Conservation (phyloP, 192 early-diverging fungal species). For the Tieghemiomyces parasiticus region DNA sequence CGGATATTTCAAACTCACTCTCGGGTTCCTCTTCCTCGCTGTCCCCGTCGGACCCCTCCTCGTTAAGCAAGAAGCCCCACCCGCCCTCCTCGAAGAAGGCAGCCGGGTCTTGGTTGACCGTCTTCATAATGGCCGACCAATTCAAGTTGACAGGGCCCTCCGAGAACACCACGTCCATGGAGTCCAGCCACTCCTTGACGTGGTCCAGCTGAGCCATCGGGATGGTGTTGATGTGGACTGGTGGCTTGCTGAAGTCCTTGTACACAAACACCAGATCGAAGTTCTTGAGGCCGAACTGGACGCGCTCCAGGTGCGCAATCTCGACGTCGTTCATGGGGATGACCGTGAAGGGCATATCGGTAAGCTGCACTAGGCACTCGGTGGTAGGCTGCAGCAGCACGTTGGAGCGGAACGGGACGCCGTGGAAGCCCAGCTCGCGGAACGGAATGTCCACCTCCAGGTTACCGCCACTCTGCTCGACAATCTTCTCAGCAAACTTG, state of each 20-base stretch:
- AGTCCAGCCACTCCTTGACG: constrained; percentile 91
- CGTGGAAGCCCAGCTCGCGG: constrained; percentile 85
- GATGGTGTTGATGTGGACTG: constrained; percentile 94
- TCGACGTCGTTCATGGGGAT: constrained; percentile 86
- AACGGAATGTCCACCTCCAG: constrained; percentile 88
- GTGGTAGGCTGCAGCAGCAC: constrained; percentile 89
- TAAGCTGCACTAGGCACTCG: constrained; percentile 91
- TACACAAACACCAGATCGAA: constrained; percentile 98
- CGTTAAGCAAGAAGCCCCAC: constrained; percentile 75
- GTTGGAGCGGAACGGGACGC: constrained; percentile 83
- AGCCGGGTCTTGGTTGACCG: constrained; percentile 79
- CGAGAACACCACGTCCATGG: constrained; percentile 80
- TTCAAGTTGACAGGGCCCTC: constrained; percentile 90
- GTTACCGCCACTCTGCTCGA: constrained; percentile 60
- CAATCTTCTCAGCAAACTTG: constrained; percentile 80
- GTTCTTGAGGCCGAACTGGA: constrained; percentile 93
- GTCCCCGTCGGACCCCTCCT: constrained; percentile 33
- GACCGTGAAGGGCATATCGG: constrained; percentile 84
- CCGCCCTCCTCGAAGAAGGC: constrained; percentile 85
- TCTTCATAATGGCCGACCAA: constrained; percentile 98
- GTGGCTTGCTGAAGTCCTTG: constrained; percentile 78
- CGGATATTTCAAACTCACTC: constrained; percentile 46
- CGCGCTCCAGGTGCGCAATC: constrained; percentile 90
- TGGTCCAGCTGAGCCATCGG: constrained; percentile 81
- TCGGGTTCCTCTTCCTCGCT: constrained; percentile 34